These are phyloP conservation scores for Microbotryomycetes sp. DNA, from an alignment of 1,284 basidiomycete species.

Conservation along the genomic window DNA sequence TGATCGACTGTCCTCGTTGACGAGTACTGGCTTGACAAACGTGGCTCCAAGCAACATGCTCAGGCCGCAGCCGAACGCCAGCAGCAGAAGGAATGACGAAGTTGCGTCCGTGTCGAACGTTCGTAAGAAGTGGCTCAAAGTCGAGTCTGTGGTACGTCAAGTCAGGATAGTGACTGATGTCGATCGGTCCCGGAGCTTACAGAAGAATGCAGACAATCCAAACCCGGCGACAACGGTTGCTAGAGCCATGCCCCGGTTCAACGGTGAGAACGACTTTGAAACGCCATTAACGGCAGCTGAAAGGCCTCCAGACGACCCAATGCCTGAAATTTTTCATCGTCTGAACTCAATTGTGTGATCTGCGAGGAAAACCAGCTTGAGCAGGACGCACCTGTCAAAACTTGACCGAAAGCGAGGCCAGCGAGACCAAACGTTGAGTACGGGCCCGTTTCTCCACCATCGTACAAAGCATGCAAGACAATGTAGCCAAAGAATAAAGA, in stretches of 20 bases:
- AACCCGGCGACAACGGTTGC: constrained; percentile 42
- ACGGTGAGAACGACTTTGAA: constrained; percentile 19
- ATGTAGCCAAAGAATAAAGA: constrained; percentile 29
- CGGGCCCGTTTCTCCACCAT: constrained; percentile 40
- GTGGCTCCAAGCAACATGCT: constrained; percentile 39
- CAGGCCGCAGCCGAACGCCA: constrained; percentile 39
- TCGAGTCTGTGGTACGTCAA: too few species aligned
- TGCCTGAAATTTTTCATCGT: too few species aligned
- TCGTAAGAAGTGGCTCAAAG: neutral
- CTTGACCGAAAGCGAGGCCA: constrained; percentile 10
- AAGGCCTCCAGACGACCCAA: constrained; percentile 10
- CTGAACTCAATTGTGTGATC: too few species aligned
- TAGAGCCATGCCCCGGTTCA: constrained; percentile 39
- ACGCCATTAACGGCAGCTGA: constrained; percentile 23
- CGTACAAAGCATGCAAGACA: constrained; percentile 41
- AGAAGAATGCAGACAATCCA: constrained; percentile 44
- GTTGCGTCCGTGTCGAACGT: constrained; percentile 34
- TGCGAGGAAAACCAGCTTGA: too few species aligned
- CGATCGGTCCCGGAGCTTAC: too few species aligned
- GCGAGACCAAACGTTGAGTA: constrained; percentile 27
- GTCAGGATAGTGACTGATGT: too few species aligned
- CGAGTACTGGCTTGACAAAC: constrained; percentile 28
- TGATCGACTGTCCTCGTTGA: too few species aligned
- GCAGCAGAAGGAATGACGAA: constrained; percentile 39
- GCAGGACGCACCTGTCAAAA: constrained; percentile 21